These are phyloP conservation scores for Fomitopsis serialis DNA, from an alignment of 768 basidiomycete species.

Conservation along the genomic window DNA sequence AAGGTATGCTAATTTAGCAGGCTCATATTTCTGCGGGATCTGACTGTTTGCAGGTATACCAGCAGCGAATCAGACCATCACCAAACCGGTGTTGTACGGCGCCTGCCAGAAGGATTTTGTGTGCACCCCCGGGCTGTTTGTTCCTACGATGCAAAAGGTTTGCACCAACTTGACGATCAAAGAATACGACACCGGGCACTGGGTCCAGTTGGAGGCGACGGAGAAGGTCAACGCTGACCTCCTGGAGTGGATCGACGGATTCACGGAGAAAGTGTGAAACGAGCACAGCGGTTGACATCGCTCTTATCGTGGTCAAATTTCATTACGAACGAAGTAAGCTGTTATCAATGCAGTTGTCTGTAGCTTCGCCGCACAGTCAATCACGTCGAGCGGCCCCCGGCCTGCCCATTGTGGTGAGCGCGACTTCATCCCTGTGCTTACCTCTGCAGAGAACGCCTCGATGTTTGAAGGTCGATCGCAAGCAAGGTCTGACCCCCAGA, in stretches of 20 bases:
- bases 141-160: constrained; percentile 20
- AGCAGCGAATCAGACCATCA: constrained; percentile 22
- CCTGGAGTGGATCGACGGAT: constrained; percentile 23
- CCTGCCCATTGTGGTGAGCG: too few relatives aligned
- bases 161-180: constrained; percentile 22
- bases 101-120: constrained; percentile 31
- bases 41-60: constrained; percentile 9
- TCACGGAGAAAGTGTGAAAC: not conserved
- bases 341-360: too few relatives aligned
- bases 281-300: too few relatives aligned
- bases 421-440: too few relatives aligned
- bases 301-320: too few relatives aligned
- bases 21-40: not conserved
- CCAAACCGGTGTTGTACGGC: constrained; percentile 34
- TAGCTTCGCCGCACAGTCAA: too few relatives aligned
- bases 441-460: too few relatives aligned
- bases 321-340: too few relatives aligned
- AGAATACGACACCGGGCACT: constrained; percentile 35
- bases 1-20: constrained; percentile 16
- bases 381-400: too few relatives aligned
- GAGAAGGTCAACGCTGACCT: constrained; percentile 31
- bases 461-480: too few relatives aligned
- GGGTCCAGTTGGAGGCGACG: constrained; percentile 29
- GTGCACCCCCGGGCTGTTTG: constrained; percentile 21
- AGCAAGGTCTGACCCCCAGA: too few relatives aligned